Conservation (phyloP, 306 rosid species). For the Quercus alba region DNA sequence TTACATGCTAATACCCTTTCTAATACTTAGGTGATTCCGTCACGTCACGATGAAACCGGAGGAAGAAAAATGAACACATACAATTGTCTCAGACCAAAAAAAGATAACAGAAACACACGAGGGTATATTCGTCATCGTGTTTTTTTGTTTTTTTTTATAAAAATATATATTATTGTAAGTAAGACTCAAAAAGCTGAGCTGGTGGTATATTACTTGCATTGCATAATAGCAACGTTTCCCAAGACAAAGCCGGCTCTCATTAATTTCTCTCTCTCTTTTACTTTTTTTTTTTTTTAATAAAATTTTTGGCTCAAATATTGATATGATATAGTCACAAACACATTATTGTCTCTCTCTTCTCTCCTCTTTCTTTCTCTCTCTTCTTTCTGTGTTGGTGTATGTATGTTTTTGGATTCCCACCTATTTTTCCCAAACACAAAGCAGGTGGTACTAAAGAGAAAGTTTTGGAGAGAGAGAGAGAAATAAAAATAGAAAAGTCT, state of each 20-base stretch:
- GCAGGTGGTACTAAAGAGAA: slow-evolving; percentile 34
- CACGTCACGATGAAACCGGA: slow-evolving; percentile 46
- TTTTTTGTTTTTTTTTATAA: too few relatives aligned
- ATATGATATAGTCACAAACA: background rate
- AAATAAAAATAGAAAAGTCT: background rate
- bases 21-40: slow-evolving; percentile 40
- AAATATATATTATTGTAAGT: too few relatives aligned
- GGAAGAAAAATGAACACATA: background rate
- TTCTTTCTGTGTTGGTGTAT: slow-evolving; percentile 32
- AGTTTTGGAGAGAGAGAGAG: slow-evolving; percentile 10
- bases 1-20: background rate
- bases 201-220: background rate
- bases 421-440: slow-evolving; percentile 37
- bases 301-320: background rate
- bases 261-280: background rate
- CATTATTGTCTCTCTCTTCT: background rate
- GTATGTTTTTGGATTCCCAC: slow-evolving; percentile 44
- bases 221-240: slow-evolving; percentile 37
- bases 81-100: background rate
- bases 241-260: slow-evolving; percentile 46
- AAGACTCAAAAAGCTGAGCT: background rate
- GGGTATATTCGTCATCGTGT: slow-evolving; percentile 43
- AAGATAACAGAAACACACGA: background rate
- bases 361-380: background rate
- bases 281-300: too few relatives aligned